Evolutionary conservation across 2,329 filamentous ascomycete genomes (phyloP).

Genomic region (Fusarium duplospermum): DNA sequence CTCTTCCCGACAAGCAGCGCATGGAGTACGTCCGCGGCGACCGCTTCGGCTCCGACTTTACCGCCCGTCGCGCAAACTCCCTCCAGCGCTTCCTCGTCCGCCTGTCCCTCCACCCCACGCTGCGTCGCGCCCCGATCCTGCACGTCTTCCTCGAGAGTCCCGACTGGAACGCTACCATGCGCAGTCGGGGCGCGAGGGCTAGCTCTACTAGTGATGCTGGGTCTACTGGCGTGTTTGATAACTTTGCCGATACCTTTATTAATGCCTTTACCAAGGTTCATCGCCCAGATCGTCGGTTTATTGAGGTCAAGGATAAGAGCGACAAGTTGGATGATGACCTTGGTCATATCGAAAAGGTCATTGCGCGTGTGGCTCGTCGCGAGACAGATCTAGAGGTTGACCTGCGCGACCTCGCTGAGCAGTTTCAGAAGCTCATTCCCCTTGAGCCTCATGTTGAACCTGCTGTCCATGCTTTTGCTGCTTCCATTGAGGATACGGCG

Average conservation of each 20-base stretch:
- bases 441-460: conserved; percentile 89
- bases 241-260: conserved; percentile 94
- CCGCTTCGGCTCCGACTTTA: conserved; percentile 94
- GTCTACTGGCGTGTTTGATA: conserved; percentile 85
- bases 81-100: conserved; percentile 91
- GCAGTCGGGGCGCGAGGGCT: conserved; percentile 75
- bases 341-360: conserved; percentile 93
- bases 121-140: conserved; percentile 84
- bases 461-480: conserved; percentile 86
- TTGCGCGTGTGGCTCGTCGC: conserved; percentile 87
- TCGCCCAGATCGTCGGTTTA: conserved; percentile 93
- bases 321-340: conserved; percentile 96
- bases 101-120: conserved; percentile 86
- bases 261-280: conserved; percentile 98
- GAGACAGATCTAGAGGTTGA: conserved; percentile 90
- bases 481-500: conserved; percentile 85
- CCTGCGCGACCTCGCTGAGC: conserved; percentile 88
- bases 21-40: conserved; percentile 99
- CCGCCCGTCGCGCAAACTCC: conserved; percentile 85
- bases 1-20: conserved; percentile 97
- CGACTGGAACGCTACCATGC: conserved; percentile 98
- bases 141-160: conserved; percentile 90
- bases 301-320: conserved; percentile 91
- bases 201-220: conserved; percentile 62
- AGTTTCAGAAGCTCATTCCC: conserved; percentile 92